These are phyloP conservation scores for Geotrichum histeridarum DNA, from an alignment of 1,139 yeast genomes.

Conservation along the genomic window DNA sequence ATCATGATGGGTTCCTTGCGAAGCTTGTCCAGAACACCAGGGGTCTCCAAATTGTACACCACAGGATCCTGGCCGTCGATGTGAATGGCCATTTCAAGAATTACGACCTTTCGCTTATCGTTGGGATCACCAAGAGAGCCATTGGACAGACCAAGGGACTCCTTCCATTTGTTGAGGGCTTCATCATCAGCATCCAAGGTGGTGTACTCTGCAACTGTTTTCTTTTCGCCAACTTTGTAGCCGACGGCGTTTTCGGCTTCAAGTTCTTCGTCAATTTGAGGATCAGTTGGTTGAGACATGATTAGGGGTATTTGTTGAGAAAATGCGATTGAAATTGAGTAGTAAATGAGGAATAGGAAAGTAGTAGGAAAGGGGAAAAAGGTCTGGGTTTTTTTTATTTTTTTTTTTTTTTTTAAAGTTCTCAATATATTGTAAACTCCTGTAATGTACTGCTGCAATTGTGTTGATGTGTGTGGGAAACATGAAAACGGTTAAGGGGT, in stretches of 20 bases:
- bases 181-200: conserved; percentile 83
- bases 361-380: background rate
- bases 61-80: conserved; percentile 52
- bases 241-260: conserved; percentile 21
- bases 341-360: background rate
- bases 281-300: conserved; percentile 15
- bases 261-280: conserved; percentile 18
- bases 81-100: conserved; percentile 66
- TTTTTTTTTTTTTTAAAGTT: no score
- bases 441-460: no score
- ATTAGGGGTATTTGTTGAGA: background rate
- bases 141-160: conserved; percentile 64
- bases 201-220: conserved; percentile 79
- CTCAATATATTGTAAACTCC: no score
- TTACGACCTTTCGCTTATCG: conserved; percentile 72
- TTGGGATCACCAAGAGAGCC: conserved; percentile 54
- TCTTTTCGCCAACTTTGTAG: conserved; percentile 77
- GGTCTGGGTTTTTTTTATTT: no score
- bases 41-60: conserved; percentile 54
- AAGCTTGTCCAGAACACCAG: conserved; percentile 36
- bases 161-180: conserved; percentile 88
- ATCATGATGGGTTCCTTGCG: conserved; percentile 61
- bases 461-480: no score
- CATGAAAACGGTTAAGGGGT: background rate
- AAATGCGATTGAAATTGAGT: background rate